These are phyloP conservation scores for Euryodendron excelsum DNA, from an alignment of 148 eudicot species.

Conservation along the genomic window DNA sequence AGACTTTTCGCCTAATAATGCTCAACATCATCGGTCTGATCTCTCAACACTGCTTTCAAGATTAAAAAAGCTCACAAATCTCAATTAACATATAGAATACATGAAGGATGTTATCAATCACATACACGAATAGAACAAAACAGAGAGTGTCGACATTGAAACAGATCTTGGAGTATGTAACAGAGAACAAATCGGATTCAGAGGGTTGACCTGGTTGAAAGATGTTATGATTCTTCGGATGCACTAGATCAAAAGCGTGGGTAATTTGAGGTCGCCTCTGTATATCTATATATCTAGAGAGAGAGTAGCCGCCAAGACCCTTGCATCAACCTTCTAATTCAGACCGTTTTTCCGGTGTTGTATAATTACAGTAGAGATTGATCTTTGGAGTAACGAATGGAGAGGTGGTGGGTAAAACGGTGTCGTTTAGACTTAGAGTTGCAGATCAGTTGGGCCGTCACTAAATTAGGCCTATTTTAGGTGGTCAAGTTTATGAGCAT, in stretches of 20 bases:
- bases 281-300: background rate
- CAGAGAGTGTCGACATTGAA: background rate
- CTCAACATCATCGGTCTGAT: constrained; percentile 31
- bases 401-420: background rate
- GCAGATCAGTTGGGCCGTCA: background rate
- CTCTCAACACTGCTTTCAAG: constrained; percentile 7
- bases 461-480: background rate
- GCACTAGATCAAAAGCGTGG: background rate
- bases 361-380: too few species aligned
- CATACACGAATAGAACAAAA: background rate
- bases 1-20: constrained; percentile 42
- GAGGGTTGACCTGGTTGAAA: constrained; percentile 9
- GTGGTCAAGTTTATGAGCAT: background rate
- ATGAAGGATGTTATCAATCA: background rate
- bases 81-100: background rate
- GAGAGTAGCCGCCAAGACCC: background rate
- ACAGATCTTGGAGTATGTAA: background rate
- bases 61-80: background rate
- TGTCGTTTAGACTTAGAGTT: background rate
- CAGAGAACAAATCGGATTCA: background rate
- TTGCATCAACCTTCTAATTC: background rate
- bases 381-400: too few species aligned
- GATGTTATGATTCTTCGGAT: background rate
- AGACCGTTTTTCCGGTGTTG: too few species aligned
- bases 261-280: background rate